Conservation (phyloP, 495 filamentous ascomycete genomes). For the Gamarada debralockiae region DNA sequence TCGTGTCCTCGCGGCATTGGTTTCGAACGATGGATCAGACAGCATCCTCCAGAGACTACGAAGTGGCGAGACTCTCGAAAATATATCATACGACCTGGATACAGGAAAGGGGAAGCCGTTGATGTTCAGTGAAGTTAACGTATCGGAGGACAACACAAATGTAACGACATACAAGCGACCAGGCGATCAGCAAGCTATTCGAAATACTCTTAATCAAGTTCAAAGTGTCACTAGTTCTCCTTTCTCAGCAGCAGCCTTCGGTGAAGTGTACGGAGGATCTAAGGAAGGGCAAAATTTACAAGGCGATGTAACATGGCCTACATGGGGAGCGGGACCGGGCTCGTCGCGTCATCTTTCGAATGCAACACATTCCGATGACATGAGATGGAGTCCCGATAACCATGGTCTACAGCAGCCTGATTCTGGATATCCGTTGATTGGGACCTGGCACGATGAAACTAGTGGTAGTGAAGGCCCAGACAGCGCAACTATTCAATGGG, state of each 20-base stretch:
- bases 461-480: background rate
- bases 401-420: background rate
- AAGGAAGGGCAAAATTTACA: background rate
- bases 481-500: background rate
- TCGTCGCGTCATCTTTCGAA: background rate
- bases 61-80: slow-evolving; percentile 43
- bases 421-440: slow-evolving; percentile 9
- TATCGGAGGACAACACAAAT: background rate
- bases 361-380: background rate
- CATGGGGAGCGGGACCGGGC: background rate
- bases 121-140: background rate
- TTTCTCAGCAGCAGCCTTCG: background rate
- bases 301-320: slow-evolving; percentile 1
- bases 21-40: slow-evolving; percentile 39
- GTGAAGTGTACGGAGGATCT: background rate
- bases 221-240: slow-evolving; percentile 4
- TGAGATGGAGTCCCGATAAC: slow-evolving; percentile 14
- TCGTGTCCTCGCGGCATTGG: slow-evolving; percentile 39
- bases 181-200: slow-evolving; percentile 17
- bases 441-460: slow-evolving; percentile 7
- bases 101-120: background rate
- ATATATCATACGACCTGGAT: slow-evolving; percentile 43
- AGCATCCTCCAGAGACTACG: slow-evolving; percentile 44
- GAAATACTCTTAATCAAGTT: slow-evolving; percentile 4
- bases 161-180: slow-evolving; percentile 7